Evolutionary conservation across 371 early-diverging fungal genomes (phyloP).

Genomic region (Enteropsectra breve): DNA sequence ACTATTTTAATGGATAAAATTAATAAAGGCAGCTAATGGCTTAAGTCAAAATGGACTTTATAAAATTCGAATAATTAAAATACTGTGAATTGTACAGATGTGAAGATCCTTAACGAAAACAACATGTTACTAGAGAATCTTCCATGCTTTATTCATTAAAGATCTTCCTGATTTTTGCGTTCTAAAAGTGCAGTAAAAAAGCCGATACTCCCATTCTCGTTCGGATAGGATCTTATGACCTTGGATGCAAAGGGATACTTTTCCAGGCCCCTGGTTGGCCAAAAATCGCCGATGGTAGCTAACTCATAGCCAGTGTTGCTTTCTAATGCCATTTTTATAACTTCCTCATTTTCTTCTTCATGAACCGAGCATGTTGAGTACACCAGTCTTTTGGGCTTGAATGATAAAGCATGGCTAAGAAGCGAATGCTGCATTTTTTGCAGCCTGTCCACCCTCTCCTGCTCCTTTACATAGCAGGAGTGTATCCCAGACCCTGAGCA

Average conservation of each 20-base stretch:
- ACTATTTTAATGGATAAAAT: no score
- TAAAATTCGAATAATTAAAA: no score
- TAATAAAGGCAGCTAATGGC: no score
- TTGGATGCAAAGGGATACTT: conserved; percentile 41
- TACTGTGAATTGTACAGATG: no score
- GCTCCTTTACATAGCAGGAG: conserved; percentile 62
- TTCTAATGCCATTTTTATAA: conserved; percentile 63
- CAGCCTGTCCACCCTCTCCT: conserved; percentile 62
- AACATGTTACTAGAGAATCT: no score
- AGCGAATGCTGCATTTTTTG: conserved; percentile 52
- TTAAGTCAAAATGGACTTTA: no score
- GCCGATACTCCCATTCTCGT: conserved; percentile 32
- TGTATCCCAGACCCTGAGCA: conserved; percentile 86
- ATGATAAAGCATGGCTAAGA: conserved; percentile 59
- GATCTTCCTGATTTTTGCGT: conserved; percentile 47
- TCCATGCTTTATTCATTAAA: no score
- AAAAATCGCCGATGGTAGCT: conserved; percentile 64
- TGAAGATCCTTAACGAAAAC: no score
- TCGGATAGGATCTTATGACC: conserved; percentile 41
- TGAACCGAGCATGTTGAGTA: conserved; percentile 91
- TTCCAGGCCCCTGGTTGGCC: conserved; percentile 19
- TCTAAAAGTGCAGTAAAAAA: conserved; percentile 51
- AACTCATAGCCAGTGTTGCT: conserved; percentile 51
- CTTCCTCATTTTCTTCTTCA: conserved; percentile 83
- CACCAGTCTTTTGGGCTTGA: conserved; percentile 68